Evolutionary conservation across 257 asterid genomes (phyloP), one percentile per base, ranked within the genome.

Genomic region (Coffea eugenioides): DNA sequence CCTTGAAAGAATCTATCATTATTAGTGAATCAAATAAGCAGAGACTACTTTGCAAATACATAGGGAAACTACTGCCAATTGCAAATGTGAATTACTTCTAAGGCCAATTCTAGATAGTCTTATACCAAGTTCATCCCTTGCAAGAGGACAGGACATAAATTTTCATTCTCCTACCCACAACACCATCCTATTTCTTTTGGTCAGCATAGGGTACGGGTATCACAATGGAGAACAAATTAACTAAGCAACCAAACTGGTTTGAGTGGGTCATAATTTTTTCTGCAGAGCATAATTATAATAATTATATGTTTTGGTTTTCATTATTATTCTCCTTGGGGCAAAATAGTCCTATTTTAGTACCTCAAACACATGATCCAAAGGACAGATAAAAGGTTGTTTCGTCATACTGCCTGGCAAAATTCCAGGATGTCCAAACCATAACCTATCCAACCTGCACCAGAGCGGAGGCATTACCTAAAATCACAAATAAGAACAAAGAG

Each of bases 401-500:
- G 99, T 96, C 90, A 96, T 76, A 79, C 92, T 82, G 71, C 97
- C 98, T 48, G 0, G 76, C 87, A 96, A 74, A 77, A 90, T 72
- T 80, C 99, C 99, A 36, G 99, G 98, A 87, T 96, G 99, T 81
- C 97, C 97, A 84, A 96, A 96, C 99, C 99, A 96, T 81, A 96
- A 90, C 87, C 98, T 91, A 88, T 96, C 99, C 90, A 96, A 89
- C 95, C 99, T 94, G 97, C 99, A 96, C 99, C 99, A 96, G 78
- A 94, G 89, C 72, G 99, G 97, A 87, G 99, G 99, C 97, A 96
- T 91, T 76, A 96, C 99, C 99, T 96, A 90, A 86, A 91, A 88
- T 86, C 97, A 96, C 91, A 91, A 87, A 88, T 73, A 83, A 88
- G 78, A 83, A 86, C 84, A 90, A 73, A 86, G 74, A 62, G 75